A percentile compares a stretch with the other conserved stretches of the same genome.
These are phyloP conservation scores for Bombardia bombarda DNA, from an alignment of 495 filamentous ascomycete species.

Conservation along the genomic window DNA sequence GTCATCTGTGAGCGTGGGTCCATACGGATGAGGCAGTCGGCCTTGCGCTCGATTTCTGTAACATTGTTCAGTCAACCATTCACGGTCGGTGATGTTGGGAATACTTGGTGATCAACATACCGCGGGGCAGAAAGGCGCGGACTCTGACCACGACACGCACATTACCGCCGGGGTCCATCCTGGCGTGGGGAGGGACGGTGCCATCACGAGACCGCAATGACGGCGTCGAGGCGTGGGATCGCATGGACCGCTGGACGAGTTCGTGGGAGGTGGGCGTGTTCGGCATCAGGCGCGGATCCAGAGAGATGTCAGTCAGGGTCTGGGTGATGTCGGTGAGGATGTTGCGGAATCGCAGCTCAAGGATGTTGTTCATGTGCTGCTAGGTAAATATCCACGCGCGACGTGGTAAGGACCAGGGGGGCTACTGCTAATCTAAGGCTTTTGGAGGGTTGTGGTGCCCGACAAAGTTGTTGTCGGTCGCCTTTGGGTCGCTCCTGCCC, in stretches of 20 bases:
- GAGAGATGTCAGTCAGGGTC: slow-evolving; percentile 36
- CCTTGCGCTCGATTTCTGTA: slow-evolving; percentile 69
- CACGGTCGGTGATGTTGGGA: background rate
- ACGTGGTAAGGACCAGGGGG: too few relatives aligned
- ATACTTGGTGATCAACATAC: slow-evolving; percentile 38
- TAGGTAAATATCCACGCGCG: too few relatives aligned
- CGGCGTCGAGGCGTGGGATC: slow-evolving; percentile 56
- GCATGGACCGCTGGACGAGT: slow-evolving; percentile 25
- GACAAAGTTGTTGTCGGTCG: too few relatives aligned
- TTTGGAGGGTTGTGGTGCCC: too few relatives aligned
- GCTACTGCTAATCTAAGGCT: too few relatives aligned
- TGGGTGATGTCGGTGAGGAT: slow-evolving; percentile 33
- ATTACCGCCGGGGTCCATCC: slow-evolving; percentile 63
- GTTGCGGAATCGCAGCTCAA: slow-evolving; percentile 25
- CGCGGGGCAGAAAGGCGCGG: slow-evolving; percentile 79
- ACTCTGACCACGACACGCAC: slow-evolving; percentile 93
- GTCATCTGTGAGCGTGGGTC: slow-evolving; percentile 77
- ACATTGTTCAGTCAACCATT: slow-evolving; percentile 1
- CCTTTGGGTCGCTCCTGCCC: too few relatives aligned
- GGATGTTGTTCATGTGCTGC: slow-evolving; percentile 28
- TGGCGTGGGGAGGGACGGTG: slow-evolving; percentile 39
- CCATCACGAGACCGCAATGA: slow-evolving; percentile 69
- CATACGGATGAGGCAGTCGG: slow-evolving; percentile 85
- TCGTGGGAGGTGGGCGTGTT: slow-evolving; percentile 16
- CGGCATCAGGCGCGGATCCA: slow-evolving; percentile 39